Base-by-base conservation (phyloP, 768 basidiomycete species). In the Lentinula boryana region DNA sequence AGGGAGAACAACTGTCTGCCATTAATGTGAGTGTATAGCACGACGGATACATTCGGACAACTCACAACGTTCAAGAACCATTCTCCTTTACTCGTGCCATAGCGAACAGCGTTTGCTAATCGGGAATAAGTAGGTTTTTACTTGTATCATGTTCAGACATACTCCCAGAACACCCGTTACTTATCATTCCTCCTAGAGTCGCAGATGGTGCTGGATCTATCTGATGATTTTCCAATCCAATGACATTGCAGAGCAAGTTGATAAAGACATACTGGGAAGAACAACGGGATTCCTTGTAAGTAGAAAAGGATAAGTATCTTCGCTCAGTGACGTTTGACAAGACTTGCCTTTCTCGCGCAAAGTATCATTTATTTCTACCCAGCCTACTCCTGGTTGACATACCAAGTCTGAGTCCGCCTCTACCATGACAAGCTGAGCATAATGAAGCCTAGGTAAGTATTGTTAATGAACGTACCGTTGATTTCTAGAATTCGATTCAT, bases 91-190 rank as follows among this genome's bases (percentile, higher is more conserved):
- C 92, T 93, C 6, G 93, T 95, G 9, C 92, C 94, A 68, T 94
- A 95, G 23, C 91, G 76, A 1, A 91, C 91, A 1, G 90, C 89
- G 64, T 91, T 91, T 0, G 89, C 89, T 84, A 57, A 18, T 9
- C 27, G n/a, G 27, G 27, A 36, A 61, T 49, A 12, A 52, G 59
- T 15, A 66, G 68, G 38, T 18, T 58, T 6, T 9, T 56, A n/a
- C 15, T 41, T 27, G 8, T n/a, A 13, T 18, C 3, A 18, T 18
- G 8, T 38, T 21, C 27, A 65, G 18, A 74, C 75, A 70, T 75
- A 82, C 93, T 93, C 61, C 93, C 92, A 4, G 87, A 89, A 66
- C 92, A 94, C 0, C 93, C 91, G 0, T 91, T 95, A 59, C 88
- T 88, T 32, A 90, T 76, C 89, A 93, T 93, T 0, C 91, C 91